A percentile compares a stretch with the other conserved stretches of the same genome.
Evolutionary conservation across 2,329 filamentous ascomycete genomes (phyloP).

Genomic region (Cladophialophora psammophila): DNA sequence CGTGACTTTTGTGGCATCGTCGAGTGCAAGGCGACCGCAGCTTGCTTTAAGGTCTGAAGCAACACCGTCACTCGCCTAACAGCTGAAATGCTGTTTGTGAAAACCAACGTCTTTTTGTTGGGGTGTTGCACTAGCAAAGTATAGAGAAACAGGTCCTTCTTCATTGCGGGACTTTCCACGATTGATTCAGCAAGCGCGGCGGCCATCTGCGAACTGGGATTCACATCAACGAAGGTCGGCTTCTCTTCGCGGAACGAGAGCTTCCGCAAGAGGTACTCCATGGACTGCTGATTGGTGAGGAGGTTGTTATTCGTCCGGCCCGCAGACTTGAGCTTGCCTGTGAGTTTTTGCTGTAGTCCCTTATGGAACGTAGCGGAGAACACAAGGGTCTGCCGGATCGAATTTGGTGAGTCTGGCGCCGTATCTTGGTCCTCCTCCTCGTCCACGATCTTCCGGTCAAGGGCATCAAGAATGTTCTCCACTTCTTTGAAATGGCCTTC

Average conservation of each 20-base stretch:
- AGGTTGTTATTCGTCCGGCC: slow-evolving; percentile 65
- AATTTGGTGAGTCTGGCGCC: slow-evolving; percentile 33
- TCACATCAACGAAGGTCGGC: slow-evolving; percentile 91
- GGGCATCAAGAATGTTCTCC: slow-evolving; percentile 80
- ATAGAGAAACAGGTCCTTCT: slow-evolving; percentile 97
- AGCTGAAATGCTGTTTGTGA: slow-evolving; percentile 94
- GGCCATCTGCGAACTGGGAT: slow-evolving; percentile 89
- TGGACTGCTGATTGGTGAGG: slow-evolving; percentile 73
- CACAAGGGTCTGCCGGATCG: slow-evolving; percentile 81
- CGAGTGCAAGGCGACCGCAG: slow-evolving; percentile 78
- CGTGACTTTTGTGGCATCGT: slow-evolving; percentile 97
- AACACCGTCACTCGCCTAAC: slow-evolving; percentile 86
- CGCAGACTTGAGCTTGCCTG: slow-evolving; percentile 66
- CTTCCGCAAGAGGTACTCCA: slow-evolving; percentile 91
- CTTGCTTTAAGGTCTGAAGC: slow-evolving; percentile 80
- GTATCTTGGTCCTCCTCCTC: slow-evolving; percentile 57
- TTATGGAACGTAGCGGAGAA: slow-evolving; percentile 98
- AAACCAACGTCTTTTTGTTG: slow-evolving; percentile 81
- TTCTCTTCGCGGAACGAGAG: slow-evolving; percentile 84
- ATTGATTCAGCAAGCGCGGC: slow-evolving; percentile 84
- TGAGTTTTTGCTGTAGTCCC: slow-evolving; percentile 86
- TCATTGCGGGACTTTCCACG: slow-evolving; percentile 88
- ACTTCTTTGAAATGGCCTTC: slow-evolving; percentile 96
- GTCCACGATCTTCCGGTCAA: slow-evolving; percentile 69
- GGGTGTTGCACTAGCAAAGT: slow-evolving; percentile 77